These are phyloP conservation scores for Phytophthora kernoviae DNA, from an alignment of 352 stramenopile species.

Conservation along the genomic window DNA sequence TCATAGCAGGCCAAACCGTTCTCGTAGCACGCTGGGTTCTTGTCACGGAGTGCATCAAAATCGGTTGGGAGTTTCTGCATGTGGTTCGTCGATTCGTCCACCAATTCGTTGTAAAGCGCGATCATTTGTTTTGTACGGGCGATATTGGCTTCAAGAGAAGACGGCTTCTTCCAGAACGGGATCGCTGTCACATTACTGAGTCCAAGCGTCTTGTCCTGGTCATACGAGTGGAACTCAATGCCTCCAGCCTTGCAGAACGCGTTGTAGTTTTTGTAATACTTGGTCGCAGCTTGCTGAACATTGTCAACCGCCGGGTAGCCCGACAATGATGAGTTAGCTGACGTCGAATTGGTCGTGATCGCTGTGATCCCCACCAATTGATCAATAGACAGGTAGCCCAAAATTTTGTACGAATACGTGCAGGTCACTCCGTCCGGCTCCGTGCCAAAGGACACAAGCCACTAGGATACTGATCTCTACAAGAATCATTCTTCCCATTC, in stretches of 20 bases:
- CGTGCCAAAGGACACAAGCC: constrained; percentile 58
- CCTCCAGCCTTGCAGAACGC: constrained; percentile 52
- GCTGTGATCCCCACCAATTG: constrained; percentile 73
- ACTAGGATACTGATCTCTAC: constrained; percentile 38
- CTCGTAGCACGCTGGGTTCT: constrained; percentile 66
- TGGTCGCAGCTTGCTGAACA: constrained; percentile 19
- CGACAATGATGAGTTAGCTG: constrained; percentile 25
- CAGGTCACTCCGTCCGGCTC: constrained; percentile 57
- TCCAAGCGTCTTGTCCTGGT: constrained; percentile 54
- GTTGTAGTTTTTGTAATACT: constrained; percentile 48
- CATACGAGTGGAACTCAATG: constrained; percentile 60
- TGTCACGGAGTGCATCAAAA: constrained; percentile 37
- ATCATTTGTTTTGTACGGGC: constrained; percentile 58
- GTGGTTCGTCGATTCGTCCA: constrained; percentile 22
- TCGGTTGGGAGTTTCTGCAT: constrained; percentile 57
- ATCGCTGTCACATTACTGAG: constrained; percentile 55
- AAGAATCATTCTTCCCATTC: constrained; percentile 47
- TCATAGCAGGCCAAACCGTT: constrained; percentile 64
- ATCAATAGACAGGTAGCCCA: constrained; percentile 68
- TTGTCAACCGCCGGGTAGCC: constrained; percentile 21
- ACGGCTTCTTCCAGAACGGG: constrained; percentile 65
- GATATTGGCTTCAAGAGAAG: constrained; percentile 53
- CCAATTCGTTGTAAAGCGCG: constrained; percentile 51
- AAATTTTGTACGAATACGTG: constrained; percentile 62
- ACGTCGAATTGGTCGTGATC: constrained; percentile 20